Conservation (phyloP, 208 protist species). For the Endotrypanum monterogeii region DNA sequence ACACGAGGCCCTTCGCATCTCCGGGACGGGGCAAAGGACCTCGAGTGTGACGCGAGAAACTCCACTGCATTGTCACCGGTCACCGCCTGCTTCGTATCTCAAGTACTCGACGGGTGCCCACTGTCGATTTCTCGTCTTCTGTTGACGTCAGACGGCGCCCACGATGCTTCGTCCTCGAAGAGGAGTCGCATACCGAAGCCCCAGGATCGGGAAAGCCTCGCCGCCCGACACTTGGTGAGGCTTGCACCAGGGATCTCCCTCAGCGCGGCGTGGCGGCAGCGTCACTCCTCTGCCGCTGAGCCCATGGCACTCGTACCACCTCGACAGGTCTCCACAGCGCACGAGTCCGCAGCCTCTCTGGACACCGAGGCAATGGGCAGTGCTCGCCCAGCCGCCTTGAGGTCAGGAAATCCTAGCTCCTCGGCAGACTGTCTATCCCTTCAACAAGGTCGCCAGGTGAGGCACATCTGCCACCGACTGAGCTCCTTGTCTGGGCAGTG, state of each 20-base stretch:
- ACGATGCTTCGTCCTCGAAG: neutral
- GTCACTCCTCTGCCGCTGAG: neutral
- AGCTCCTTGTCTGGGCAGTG: neutral
- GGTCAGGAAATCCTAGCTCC: neutral
- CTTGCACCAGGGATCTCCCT: constrained; percentile 2
- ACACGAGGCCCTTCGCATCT: neutral
- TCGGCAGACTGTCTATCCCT: neutral
- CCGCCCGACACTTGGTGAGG: neutral
- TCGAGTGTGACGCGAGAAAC: neutral
- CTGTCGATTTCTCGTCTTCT: constrained; percentile 5
- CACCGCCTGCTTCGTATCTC: constrained; percentile 5
- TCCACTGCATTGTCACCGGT: neutral
- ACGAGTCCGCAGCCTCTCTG: neutral
- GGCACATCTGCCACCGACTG: neutral
- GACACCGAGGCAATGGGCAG: neutral
- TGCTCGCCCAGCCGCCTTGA: neutral
- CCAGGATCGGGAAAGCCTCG: neutral
- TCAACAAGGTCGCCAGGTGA: neutral
- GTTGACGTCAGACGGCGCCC: neutral
- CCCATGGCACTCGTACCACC: neutral
- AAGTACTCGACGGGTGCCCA: constrained; percentile 16
- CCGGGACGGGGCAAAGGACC: neutral
- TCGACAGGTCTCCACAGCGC: neutral
- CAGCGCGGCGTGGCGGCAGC: constrained; percentile 3
- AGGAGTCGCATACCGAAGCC: neutral